Evolutionary conservation across 371 early-diverging fungal species (phyloP), one percentile per base, ranked within the genome.

Genomic region (Mucor plumbeus): DNA sequence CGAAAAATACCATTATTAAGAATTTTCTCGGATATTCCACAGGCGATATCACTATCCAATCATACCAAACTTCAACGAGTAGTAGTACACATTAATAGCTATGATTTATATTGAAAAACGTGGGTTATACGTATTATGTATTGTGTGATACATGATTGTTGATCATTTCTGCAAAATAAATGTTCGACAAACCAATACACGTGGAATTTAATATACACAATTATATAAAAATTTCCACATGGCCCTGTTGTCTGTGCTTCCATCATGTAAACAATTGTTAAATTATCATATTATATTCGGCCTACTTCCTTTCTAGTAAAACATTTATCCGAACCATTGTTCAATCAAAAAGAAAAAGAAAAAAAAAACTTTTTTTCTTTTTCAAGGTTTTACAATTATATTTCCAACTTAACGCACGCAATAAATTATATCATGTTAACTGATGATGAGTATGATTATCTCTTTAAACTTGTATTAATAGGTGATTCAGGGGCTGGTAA

Each of bases 401-500:
- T 43, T 43, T 15, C 15, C 14, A 43, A 14, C 41, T 4, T 41
- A 1, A 26, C 26, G 3, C 1, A 26, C 3, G 26, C 43, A 43
- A 43, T 43, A 43, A 40, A 33, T 8, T 61, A 17, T 62, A 68
- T 13, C 1, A 26, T 26, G 1, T 26, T 26, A 3, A 3, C 26
- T 26, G 57, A 62, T 40, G 70, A 70, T 39, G 70, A 70, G n/a
- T 70, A 70, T 62, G 66, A 65, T 61, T 56, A 63, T 33, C 63
- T 73, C 63, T 67, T 70, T n/a, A 70, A 70, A 35, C 54, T 99
- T 82, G 99, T 99, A 11, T 88, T 99, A 59, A 99, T 99, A 84
- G 99, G 99, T 48, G 99, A 99, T 80, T 97, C 99, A 15, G 98
- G 99, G 36, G 99, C 99, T 71, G 99, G 99, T 67, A 99, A 99